These are phyloP conservation scores for Fusarium hainanense DNA, from an alignment of 2,329 filamentous ascomycete genomes.

Conservation along the genomic window DNA sequence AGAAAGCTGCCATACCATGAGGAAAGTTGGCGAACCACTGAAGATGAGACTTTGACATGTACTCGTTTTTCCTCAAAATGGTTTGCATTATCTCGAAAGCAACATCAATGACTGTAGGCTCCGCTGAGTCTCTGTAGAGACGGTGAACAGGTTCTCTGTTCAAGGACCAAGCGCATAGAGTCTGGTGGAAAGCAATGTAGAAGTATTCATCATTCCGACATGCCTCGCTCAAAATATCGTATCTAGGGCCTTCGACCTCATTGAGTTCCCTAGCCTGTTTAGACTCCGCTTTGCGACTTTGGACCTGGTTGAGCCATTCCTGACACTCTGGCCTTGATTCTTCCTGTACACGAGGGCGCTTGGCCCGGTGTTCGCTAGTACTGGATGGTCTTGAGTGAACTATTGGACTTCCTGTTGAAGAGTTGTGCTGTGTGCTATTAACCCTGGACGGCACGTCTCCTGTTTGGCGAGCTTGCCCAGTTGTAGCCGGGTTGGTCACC, in stretches of 20 bases:
- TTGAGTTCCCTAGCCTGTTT: constrained; percentile 33
- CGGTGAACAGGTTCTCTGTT: constrained; percentile 51
- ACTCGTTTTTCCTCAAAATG: constrained; percentile 41
- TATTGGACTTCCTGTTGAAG: background rate
- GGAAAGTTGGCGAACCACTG: constrained; percentile 49
- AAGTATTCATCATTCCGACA: constrained; percentile 67
- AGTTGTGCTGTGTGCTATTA: background rate
- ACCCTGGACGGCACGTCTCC: background rate
- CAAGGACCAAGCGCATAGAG: constrained; percentile 68
- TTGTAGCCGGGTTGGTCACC: background rate
- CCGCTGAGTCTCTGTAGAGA: constrained; percentile 25
- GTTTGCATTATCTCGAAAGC: constrained; percentile 37
- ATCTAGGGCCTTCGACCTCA: constrained; percentile 59
- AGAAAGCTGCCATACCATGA: constrained; percentile 19
- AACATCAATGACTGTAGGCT: constrained; percentile 28
- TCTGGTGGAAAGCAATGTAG: constrained; percentile 73
- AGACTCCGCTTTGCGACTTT: constrained; percentile 39
- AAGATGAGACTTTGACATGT: constrained; percentile 39
- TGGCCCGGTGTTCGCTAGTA: constrained; percentile 15
- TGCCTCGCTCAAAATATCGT: constrained; percentile 67
- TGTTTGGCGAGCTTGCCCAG: constrained; percentile 1
- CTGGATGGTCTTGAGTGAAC: background rate
- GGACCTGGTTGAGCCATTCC: constrained; percentile 28
- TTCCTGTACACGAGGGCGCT: constrained; percentile 27
- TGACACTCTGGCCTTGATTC: background rate